phyloP scores from a whole-genome alignment of 495 filamentous ascomycete species.

The Lepidopterella palustris region DNA sequence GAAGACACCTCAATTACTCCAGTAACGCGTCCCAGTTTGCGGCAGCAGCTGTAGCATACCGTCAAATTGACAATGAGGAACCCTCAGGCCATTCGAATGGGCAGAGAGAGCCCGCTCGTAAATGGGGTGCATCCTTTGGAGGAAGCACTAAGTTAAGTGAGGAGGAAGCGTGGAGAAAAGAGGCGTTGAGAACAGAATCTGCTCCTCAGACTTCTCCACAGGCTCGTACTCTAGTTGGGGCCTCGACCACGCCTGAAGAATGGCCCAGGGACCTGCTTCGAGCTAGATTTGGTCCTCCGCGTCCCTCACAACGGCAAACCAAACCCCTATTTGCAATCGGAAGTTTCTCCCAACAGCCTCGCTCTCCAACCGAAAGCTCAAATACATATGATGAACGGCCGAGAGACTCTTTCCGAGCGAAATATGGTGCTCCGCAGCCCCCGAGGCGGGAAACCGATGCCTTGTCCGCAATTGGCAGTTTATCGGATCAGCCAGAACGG shows the following conservation, averaged over 20 bases:
- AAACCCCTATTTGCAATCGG: too few relatives aligned
- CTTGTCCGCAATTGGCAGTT: too few relatives aligned
- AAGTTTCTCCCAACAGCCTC: neutral
- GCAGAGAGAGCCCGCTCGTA: neutral
- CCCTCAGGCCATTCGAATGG: neutral
- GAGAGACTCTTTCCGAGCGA: neutral
- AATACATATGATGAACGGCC: neutral
- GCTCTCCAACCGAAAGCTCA: neutral
- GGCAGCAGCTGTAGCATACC: slow-evolving; percentile 1
- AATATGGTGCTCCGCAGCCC: neutral
- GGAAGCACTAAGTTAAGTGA: neutral
- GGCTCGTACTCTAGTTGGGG: neutral
- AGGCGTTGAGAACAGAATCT: neutral
- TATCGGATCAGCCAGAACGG: neutral
- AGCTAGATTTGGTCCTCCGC: neutral
- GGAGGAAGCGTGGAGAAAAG: neutral
- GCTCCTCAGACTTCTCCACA: neutral
- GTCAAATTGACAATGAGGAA: neutral
- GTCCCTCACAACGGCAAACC: too few relatives aligned
- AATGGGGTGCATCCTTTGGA: neutral
- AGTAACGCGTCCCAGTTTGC: slow-evolving; percentile 22
- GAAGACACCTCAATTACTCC: slow-evolving; percentile 28
- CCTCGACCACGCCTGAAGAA: neutral
- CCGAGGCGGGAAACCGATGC: too few relatives aligned
- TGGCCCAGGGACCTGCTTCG: neutral